A percentile compares a stretch with the other conserved stretches of the same genome.
These are phyloP conservation scores for Ustilago hordei DNA, from an alignment of 1,284 basidiomycete genomes.

Conservation along the genomic window DNA sequence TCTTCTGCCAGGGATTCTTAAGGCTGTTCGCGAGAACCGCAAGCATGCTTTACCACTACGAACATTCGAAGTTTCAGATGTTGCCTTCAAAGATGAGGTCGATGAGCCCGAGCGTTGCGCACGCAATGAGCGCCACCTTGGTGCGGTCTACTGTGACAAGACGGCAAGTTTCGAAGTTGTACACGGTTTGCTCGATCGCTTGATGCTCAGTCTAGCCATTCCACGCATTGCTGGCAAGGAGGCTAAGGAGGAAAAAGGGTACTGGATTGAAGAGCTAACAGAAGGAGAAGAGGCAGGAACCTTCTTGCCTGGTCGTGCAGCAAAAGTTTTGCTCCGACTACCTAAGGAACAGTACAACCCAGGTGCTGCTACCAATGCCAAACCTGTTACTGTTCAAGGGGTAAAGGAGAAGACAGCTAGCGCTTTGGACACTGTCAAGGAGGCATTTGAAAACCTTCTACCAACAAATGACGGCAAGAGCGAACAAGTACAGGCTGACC, in stretches of 20 bases:
- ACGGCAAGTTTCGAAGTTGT: conserved; percentile 96
- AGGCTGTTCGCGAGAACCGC: conserved; percentile 95
- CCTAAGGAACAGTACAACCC: conserved; percentile 30
- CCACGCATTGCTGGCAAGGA: conserved; percentile 78
- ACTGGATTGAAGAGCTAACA: conserved; percentile 78
- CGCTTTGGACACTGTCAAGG: conserved; percentile 38
- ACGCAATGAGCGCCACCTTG: conserved; percentile 86
- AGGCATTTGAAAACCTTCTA: conserved; percentile 27
- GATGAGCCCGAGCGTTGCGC: conserved; percentile 80
- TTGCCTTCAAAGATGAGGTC: conserved; percentile 85
- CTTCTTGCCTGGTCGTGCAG: conserved; percentile 94
- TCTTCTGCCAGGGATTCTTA: conserved; percentile 92
- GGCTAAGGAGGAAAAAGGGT: conserved; percentile 76
- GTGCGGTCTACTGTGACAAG: conserved; percentile 94
- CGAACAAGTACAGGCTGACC: conserved; percentile 9
- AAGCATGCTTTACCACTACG: conserved; percentile 91
- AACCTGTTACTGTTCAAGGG: background rate
- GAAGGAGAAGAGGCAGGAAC: conserved; percentile 77
- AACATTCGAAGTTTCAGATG: conserved; percentile 93
- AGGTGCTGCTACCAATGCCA: conserved; percentile 19
- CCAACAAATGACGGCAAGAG: background rate
- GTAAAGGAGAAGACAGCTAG: background rate
- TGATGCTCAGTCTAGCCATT: conserved; percentile 94
- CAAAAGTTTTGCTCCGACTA: conserved; percentile 85
- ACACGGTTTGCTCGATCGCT: conserved; percentile 90